Percentiles rank a stretch among this genome's conserved stretches.
phyloP scores from a whole-genome alignment of 805 yeast genomes.

The Saturnispora sanitii region DNA sequence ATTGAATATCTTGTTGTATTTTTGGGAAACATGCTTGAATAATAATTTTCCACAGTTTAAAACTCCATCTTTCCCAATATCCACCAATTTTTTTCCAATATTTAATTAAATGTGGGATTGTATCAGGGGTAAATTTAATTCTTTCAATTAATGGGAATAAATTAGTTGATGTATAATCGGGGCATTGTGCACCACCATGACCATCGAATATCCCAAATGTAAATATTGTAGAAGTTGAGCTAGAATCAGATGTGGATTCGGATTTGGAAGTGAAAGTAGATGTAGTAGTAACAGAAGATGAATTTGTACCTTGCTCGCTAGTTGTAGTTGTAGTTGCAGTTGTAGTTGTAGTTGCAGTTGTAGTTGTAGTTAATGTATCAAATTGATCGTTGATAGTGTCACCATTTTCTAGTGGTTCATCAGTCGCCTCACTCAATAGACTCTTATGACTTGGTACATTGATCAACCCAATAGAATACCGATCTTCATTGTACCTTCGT shows the following conservation, averaged over 20 bases:
- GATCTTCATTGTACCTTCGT: constrained; percentile 74
- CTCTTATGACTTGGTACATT: no score
- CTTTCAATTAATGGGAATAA: constrained; percentile 46
- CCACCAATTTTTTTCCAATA: constrained; percentile 61
- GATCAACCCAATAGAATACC: constrained; percentile 46
- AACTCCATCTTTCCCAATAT: constrained; percentile 76
- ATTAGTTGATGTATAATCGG: constrained; percentile 45
- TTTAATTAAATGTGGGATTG: constrained; percentile 35
- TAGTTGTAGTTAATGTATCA: no score
- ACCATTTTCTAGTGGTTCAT: constrained; percentile 9
- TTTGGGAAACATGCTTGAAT: constrained; percentile 2
- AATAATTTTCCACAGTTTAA: constrained; percentile 23
- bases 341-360: no score
- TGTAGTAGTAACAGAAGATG: no score
- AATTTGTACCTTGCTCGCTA: no score
- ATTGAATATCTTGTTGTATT: not conserved
- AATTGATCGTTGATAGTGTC: no score
- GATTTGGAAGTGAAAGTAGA: constrained; percentile 9
- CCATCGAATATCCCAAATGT: constrained; percentile 82
- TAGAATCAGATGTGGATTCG: constrained; percentile 7
- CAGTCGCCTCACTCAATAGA: no score
- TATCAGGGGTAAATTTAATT: constrained; percentile 27
- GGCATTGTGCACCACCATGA: constrained; percentile 81
- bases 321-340: no score
- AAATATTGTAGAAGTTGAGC: constrained; percentile 48